These are phyloP conservation scores for Marasmius tenuissimus DNA, from an alignment of 1,284 basidiomycete species.

Conservation along the genomic window DNA sequence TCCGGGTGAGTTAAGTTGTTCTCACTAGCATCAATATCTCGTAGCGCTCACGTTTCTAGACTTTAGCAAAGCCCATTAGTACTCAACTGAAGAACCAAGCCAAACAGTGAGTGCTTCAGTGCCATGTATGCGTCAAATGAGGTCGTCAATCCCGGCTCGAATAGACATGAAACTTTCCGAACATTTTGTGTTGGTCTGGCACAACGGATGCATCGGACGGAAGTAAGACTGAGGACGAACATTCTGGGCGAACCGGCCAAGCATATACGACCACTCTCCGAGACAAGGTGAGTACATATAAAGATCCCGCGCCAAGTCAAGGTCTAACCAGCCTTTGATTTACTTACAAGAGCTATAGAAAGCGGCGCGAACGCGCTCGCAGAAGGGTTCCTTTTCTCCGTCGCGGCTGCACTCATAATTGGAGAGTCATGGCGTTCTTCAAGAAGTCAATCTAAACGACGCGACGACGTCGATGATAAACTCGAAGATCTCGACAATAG, in stretches of 20 bases:
- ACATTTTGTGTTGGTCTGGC: slow-evolving; percentile 76
- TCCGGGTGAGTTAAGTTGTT: slow-evolving; percentile 51
- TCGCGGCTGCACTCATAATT: slow-evolving; percentile 75
- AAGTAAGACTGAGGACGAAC: slow-evolving; percentile 76
- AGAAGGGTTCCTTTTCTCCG: slow-evolving; percentile 83
- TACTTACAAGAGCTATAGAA: slow-evolving; percentile 73
- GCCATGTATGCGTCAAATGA: not conserved
- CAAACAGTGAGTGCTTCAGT: slow-evolving; percentile 56
- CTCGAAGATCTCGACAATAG: slow-evolving; percentile 56
- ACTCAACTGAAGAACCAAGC: slow-evolving; percentile 75
- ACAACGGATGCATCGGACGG: slow-evolving; percentile 79
- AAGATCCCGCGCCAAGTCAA: slow-evolving; percentile 20
- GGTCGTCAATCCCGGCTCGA: not conserved
- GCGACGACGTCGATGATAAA: slow-evolving; percentile 75
- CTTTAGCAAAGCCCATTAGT: slow-evolving; percentile 84
- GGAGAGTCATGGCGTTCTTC: slow-evolving; percentile 81
- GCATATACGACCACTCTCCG: slow-evolving; percentile 80
- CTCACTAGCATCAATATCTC: not conserved
- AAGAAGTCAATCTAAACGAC: slow-evolving; percentile 68
- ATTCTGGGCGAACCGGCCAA: slow-evolving; percentile 79
- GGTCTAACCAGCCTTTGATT: not conserved
- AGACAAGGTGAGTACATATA: slow-evolving; percentile 55
- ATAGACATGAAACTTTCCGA: slow-evolving; percentile 79
- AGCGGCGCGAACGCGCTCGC: slow-evolving; percentile 86
- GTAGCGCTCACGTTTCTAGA: slow-evolving; percentile 42